Percentiles rank a stretch among this genome's conserved stretches.
These are phyloP conservation scores for Cyamopsis tetragonoloba DNA, from an alignment of 306 rosid genomes.

Conservation along the genomic window DNA sequence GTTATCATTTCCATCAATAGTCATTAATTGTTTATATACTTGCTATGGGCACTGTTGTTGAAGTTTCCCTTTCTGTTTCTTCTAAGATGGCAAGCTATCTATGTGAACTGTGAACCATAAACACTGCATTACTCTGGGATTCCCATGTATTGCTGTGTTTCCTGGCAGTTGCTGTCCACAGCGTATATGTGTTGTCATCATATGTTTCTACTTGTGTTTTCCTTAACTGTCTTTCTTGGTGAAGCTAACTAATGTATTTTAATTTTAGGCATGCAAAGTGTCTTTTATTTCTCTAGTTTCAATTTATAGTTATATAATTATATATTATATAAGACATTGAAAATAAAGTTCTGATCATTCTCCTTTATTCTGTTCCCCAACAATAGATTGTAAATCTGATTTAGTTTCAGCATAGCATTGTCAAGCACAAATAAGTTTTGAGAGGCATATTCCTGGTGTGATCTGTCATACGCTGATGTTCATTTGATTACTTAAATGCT, in stretches of 20 bases:
- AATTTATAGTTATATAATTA: too few relatives aligned
- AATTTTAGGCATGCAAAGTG: neutral
- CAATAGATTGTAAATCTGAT: neutral
- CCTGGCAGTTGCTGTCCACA: neutral
- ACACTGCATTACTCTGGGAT: neutral
- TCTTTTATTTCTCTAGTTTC: conserved; percentile 3
- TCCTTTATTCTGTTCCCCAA: neutral
- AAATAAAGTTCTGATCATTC: neutral
- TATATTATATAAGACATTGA: neutral
- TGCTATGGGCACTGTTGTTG: neutral
- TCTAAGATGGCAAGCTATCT: neutral
- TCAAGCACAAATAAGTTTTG: neutral
- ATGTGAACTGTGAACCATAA: neutral
- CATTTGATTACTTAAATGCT: neutral
- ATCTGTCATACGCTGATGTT: conserved; percentile 5
- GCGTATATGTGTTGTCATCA: neutral
- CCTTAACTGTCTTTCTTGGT: neutral
- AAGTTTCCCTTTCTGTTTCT: neutral
- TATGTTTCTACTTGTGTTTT: neutral
- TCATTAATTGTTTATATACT: neutral
- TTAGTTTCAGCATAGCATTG: neutral
- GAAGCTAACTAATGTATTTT: neutral
- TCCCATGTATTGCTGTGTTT: neutral
- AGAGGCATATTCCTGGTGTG: conserved; percentile 12
- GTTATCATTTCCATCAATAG: neutral